These are phyloP conservation scores for Yamadazyma laniorum DNA, from an alignment of 805 yeast genomes.

Conservation along the genomic window DNA sequence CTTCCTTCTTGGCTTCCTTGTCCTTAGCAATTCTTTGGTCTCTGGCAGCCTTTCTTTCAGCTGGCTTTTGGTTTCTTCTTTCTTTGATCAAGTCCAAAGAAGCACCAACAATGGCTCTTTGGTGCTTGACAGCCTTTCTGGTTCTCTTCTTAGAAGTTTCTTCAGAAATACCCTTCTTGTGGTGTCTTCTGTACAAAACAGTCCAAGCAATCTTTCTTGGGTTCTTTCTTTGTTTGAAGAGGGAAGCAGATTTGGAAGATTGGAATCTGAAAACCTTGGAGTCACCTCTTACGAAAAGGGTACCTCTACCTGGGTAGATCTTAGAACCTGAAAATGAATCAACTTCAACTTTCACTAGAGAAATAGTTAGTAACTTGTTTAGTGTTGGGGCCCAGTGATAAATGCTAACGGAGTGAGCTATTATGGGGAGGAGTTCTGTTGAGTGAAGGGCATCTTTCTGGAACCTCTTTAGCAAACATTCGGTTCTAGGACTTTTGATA, in stretches of 20 bases:
- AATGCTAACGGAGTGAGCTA: too few species aligned
- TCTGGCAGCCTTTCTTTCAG: slow-evolving; percentile 97
- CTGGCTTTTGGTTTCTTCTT: slow-evolving; percentile 95
- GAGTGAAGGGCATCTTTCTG: too few species aligned
- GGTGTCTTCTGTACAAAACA: slow-evolving; percentile 98
- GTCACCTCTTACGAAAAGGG: slow-evolving; percentile 99
- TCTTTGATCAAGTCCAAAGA: slow-evolving; percentile 97
- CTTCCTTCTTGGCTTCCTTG: slow-evolving; percentile 87
- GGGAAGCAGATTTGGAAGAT: slow-evolving; percentile 94
- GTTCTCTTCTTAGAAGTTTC: slow-evolving; percentile 96
- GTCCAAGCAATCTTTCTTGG: slow-evolving; percentile 99
- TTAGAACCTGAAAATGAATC: slow-evolving; percentile 99
- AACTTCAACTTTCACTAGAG: slow-evolving; percentile 96
- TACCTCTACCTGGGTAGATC: slow-evolving; percentile 99
- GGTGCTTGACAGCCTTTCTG: slow-evolving; percentile 96
- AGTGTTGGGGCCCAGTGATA: background rate
- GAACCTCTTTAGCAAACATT: too few species aligned
- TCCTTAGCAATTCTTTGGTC: slow-evolving; percentile 80
- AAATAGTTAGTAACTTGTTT: slow-evolving; percentile 29
- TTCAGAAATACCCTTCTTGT: slow-evolving; percentile 99
- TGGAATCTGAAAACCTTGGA: slow-evolving; percentile 99
- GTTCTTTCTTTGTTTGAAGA: slow-evolving; percentile 99
- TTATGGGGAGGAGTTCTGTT: too few species aligned
- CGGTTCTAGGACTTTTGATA: too few species aligned
- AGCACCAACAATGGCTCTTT: slow-evolving; percentile 99